A percentile compares a stretch with the other conserved stretches of the same genome.
These are phyloP conservation scores for Circinella minor DNA, from an alignment of 371 early-diverging fungal species.

Conservation along the genomic window DNA sequence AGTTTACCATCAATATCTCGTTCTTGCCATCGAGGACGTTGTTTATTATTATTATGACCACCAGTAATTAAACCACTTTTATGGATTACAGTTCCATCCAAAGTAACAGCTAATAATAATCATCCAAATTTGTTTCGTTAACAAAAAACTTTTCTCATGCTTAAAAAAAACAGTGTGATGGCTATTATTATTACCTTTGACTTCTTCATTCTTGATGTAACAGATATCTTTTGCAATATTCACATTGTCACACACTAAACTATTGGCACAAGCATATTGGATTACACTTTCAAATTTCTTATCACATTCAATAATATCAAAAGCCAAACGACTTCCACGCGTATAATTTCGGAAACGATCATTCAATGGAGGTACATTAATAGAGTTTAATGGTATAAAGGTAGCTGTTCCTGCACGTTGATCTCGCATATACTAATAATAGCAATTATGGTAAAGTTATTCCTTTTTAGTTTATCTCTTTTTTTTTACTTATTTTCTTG, in stretches of 20 bases:
- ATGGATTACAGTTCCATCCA: conserved; percentile 96
- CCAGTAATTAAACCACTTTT: conserved; percentile 97
- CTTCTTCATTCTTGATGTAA: conserved; percentile 78
- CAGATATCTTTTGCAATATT: conserved; percentile 87
- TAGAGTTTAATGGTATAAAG: conserved; percentile 92
- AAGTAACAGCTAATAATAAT: conserved; percentile 70
- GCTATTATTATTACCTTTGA: conserved; percentile 70
- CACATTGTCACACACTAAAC: conserved; percentile 88
- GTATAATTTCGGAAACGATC: conserved; percentile 80
- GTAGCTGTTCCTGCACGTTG: conserved; percentile 92
- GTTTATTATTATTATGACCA: conserved; percentile 53
- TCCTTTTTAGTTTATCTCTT: too few species aligned
- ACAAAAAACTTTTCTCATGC: too few species aligned
- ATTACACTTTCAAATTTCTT: conserved; percentile 78
- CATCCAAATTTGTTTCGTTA: too few species aligned
- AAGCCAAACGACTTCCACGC: conserved; percentile 82
- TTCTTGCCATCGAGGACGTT: conserved; percentile 85
- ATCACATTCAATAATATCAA: conserved; percentile 90
- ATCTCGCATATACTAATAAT: conserved; percentile 81
- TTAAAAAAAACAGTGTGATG: background rate
- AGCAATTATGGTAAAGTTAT: too few species aligned
- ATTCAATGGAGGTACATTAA: conserved; percentile 73
- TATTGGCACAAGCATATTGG: conserved; percentile 87
- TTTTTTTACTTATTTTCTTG: background rate
- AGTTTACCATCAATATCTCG: conserved; percentile 70